Percentiles rank a stretch among this genome's conserved stretches.
These are phyloP conservation scores for Golubevia pallescens DNA, from an alignment of 1,284 basidiomycete species.

Conservation along the genomic window DNA sequence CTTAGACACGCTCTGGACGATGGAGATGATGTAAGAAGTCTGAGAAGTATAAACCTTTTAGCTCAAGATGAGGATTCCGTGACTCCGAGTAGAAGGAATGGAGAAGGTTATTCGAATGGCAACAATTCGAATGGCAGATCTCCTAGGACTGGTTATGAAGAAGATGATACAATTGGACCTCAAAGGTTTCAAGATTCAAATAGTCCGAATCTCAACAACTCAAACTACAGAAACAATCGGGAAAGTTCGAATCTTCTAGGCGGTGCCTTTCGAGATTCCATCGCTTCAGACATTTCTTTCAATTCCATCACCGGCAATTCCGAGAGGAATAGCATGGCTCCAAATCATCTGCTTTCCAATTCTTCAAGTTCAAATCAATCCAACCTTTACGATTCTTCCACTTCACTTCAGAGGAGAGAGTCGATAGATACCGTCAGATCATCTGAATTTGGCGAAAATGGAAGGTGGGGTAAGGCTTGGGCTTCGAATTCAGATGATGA, in stretches of 20 bases:
- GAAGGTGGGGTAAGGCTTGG: constrained; percentile 48
- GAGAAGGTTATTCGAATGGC: background rate
- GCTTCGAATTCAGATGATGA: constrained; percentile 38
- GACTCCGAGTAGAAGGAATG: background rate
- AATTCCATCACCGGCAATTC: constrained; percentile 32
- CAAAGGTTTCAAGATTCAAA: background rate
- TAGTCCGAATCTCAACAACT: background rate
- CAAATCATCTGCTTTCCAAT: too few species aligned
- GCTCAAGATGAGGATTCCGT: background rate
- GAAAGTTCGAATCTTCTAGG: constrained; percentile 23
- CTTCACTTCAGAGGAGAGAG: constrained; percentile 15
- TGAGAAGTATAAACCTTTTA: background rate
- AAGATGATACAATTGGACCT: background rate
- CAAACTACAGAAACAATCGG: background rate
- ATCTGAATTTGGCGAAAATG: constrained; percentile 47
- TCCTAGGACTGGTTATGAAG: background rate
- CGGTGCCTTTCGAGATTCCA: constrained; percentile 36
- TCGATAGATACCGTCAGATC: constrained; percentile 48
- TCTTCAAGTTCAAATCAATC: too few species aligned
- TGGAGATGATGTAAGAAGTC: background rate
- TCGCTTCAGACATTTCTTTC: constrained; percentile 40
- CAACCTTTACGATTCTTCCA: background rate
- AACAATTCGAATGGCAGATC: background rate
- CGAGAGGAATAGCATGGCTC: constrained; percentile 4
- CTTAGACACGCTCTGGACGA: background rate